Evolutionary conservation across 176 grass and related monocot genomes (phyloP).

Genomic region (Oryza glumipatula): DNA sequence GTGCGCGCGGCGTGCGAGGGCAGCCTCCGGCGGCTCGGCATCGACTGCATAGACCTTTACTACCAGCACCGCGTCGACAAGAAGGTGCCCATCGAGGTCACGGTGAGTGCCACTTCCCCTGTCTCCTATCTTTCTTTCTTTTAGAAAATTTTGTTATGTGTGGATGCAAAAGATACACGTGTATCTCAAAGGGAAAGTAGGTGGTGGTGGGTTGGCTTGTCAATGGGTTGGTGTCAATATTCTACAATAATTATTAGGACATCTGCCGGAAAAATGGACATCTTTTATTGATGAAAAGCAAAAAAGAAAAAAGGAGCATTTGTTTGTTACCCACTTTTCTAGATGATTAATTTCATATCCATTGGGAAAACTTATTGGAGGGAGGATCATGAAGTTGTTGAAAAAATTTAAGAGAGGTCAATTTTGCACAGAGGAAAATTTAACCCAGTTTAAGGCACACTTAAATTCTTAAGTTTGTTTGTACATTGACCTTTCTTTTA

Average conservation of each 20-base stretch:
- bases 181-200: neutral
- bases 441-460: neutral
- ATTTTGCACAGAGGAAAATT: neutral
- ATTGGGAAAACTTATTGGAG: neutral
- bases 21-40: conserved; percentile 49
- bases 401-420: neutral
- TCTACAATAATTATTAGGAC: neutral
- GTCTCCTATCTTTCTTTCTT: neutral
- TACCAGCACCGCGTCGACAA: conserved; percentile 63
- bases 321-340: neutral
- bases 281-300: neutral
- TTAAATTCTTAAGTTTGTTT: neutral
- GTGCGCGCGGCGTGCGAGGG: conserved; percentile 50
- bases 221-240: neutral
- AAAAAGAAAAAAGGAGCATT: neutral
- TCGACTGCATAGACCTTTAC: conserved; percentile 68
- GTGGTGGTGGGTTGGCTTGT: neutral
- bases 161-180: neutral
- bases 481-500: neutral
- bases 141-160: neutral
- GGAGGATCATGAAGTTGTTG: too few species aligned
- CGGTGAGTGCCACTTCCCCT: conserved; percentile 30
- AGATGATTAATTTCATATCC: neutral
- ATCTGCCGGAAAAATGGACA: neutral
- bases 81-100: conserved; percentile 51